Percentiles rank a stretch among this genome's conserved stretches.
Evolutionary conservation across 2,329 filamentous ascomycete genomes (phyloP).

Genomic region (Ophiostoma montium): DNA sequence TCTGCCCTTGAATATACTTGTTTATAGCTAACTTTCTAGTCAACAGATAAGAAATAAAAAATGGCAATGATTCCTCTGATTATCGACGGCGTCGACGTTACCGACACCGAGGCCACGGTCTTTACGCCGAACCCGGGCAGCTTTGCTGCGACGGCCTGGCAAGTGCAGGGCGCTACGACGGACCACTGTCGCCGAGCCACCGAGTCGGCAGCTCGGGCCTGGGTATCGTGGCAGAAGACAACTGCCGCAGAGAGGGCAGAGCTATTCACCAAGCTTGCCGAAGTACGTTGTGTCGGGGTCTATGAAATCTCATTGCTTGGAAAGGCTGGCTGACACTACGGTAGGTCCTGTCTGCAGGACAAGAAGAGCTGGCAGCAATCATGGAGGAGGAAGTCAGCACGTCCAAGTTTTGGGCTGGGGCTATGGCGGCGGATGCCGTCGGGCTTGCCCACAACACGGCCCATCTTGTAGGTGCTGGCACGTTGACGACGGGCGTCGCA

Average conservation of each 20-base stretch:
- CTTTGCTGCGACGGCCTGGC: background rate
- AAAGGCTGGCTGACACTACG: background rate
- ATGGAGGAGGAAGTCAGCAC: background rate
- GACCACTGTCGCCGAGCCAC: background rate
- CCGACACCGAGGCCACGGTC: background rate
- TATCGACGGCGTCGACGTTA: background rate
- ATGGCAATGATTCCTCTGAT: background rate
- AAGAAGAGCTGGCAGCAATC: background rate
- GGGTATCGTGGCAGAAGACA: background rate
- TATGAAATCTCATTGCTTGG: too few species aligned
- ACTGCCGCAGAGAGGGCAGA: conserved; percentile 8
- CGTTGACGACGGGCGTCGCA: background rate
- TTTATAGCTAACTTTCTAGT: too few species aligned
- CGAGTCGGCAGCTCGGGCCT: background rate
- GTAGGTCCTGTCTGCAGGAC: background rate
- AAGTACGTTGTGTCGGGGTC: too few species aligned
- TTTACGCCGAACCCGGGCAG: background rate
- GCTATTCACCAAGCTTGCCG: too few species aligned
- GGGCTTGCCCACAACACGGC: background rate
- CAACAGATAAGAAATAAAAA: too few species aligned
- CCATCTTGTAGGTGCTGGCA: background rate
- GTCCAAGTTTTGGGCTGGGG: background rate
- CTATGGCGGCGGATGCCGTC: background rate
- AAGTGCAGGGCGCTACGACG: background rate
- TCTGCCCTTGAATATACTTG: too few species aligned